Evolutionary conservation across 179 eudicot species (phyloP), one percentile per base, ranked within the genome.

Genomic region (Silene vulgaris): DNA sequence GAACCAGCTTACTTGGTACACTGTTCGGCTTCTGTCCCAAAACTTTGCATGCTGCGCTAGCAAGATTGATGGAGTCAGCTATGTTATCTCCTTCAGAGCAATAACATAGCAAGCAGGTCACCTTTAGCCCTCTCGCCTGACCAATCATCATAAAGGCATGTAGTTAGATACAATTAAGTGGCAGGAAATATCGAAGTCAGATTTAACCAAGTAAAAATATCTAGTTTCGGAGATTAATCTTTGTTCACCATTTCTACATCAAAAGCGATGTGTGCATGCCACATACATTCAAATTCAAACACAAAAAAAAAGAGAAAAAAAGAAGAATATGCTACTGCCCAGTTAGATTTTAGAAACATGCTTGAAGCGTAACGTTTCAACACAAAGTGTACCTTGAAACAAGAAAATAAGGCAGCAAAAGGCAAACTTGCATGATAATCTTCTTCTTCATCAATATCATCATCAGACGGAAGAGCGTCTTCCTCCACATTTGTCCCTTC

Each of bases 31-130:
- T 76, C 62, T 88, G 30, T 65, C 83, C 84, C 78, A 84, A 68
- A 66, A 88, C 79, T 82, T 79, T 88, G 84, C 89, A 76, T 29
- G 91, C 86, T 65, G 97, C 97, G 73, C 86, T 93, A 67, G 97
- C 99, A 77, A 95, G 87, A 57, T 80, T 85, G 19, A 90, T 81
- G 28, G 99, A 89, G 82, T 95, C 99, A 13, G 89, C 84, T 66
- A 90, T 90, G 78, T 95, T 95, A 84, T 95, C 97, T 76, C 99
- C 99, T 88, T 95, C 99, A 62, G 99, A 95, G 77, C 99, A 95
- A 83, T 92, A 95, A 74, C 96, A 88, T 60, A 95, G 82, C 83
- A 95, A 73, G 86, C 99, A 95, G 72, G 97, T 95, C 74, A 88
- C 97, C 85, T 88, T 92, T 85, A 95, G 77, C 65, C 99, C 96